These are phyloP conservation scores for Trypanosoma cruzi DNA, from an alignment of 208 protist genomes.

Conservation along the genomic window DNA sequence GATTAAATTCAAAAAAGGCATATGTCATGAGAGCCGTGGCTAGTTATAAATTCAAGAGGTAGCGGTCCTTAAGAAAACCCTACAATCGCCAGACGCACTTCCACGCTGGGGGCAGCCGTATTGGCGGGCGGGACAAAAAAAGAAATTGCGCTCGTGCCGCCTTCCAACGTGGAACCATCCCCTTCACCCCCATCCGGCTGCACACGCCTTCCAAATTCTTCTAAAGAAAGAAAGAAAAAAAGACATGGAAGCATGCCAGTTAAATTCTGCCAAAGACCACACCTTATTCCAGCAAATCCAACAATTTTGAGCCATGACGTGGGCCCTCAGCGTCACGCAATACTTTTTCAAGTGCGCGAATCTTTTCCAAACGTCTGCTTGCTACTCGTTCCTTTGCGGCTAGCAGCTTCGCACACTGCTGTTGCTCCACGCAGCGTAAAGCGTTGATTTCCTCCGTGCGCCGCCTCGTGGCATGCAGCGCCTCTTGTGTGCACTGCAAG, in stretches of 20 bases:
- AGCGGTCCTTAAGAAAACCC: no score
- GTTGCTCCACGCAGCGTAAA: conserved; percentile 40
- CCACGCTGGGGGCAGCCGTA: no score
- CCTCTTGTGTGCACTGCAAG: conserved; percentile 29
- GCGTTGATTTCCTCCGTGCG: conserved; percentile 35
- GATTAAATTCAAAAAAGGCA: no score
- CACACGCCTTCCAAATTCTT: no score
- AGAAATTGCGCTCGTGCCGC: no score
- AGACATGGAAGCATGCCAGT: background rate
- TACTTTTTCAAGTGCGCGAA: conserved; percentile 39
- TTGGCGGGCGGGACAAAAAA: no score
- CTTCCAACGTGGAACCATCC: no score
- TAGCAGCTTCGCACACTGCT: conserved; percentile 30
- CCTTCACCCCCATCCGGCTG: no score
- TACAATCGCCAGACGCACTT: no score
- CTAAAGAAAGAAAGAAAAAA: background rate
- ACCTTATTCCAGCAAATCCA: conserved; percentile 16
- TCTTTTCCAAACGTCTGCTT: conserved; percentile 30
- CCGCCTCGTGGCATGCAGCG: conserved; percentile 14
- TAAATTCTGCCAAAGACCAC: background rate
- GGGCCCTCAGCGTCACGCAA: conserved; percentile 7
- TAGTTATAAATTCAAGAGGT: no score
- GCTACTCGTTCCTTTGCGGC: conserved; percentile 27
- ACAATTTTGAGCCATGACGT: background rate
- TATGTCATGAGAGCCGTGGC: no score